Evolutionary conservation across 2,329 filamentous ascomycete species (phyloP), one percentile per base, ranked within the genome.

Genomic region (Penicillium griseofulvum): DNA sequence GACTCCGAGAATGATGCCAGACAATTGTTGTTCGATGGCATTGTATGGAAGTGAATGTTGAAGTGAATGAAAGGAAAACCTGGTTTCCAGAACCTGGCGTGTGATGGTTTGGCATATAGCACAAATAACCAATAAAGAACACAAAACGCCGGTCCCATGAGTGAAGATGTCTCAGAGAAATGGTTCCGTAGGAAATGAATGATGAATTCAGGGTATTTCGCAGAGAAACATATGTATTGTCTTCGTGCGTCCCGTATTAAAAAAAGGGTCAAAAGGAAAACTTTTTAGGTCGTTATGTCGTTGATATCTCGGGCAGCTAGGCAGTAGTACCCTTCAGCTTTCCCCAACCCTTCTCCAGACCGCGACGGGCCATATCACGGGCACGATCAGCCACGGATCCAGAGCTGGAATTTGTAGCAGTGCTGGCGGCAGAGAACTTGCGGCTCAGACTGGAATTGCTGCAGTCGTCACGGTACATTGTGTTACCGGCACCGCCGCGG

Each of bases 401-500:
- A 17, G 70, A 62, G 56, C 72, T 75, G 59, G 68, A 71, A 49
- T 63, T 65, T 43, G 73, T 74, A 51, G 63, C 65, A 7, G 70
- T 69, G 59, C 72, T 75, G 52, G 62, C 68, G 31, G 61, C 58
- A 6, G 72, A 74, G 59, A 71, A 65, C 63, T 73, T 73, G 63
- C 74, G 72, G 42, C 60, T 67, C 43, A 74, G 66, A 46, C 56
- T 65, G 56, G 56, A 59, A 48, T 36, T 58, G 60, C 59, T 65
- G 56, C 55, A 55, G 41, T 66, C 60, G 60, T 68, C 67, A 41
- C 66, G 56, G 62, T 61, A 63, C 48, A 76, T 67, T 59, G 69
- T 70, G 70, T 87, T 87, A 48, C 82, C 84, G 12, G 80, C 81
- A 38, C 84, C 84, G 19, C 84, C 84, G 42, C 84, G 78, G 41